Percentiles rank a stretch among this genome's conserved stretches.
phyloP scores from a whole-genome alignment of 2,329 filamentous ascomycete genomes.

The Coniochaeta ligniaria region DNA sequence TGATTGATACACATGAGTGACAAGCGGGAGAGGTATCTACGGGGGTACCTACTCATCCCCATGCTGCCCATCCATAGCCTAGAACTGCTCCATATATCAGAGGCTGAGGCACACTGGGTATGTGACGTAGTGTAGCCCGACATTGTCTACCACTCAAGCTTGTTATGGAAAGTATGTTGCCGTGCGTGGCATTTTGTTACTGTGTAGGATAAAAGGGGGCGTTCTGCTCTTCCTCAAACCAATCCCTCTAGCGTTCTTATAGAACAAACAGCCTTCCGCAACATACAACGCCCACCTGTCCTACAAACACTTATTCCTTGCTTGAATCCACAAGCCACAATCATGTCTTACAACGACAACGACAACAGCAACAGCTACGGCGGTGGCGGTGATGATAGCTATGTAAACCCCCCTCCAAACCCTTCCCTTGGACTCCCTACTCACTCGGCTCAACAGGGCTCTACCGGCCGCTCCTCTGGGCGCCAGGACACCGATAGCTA shows the following conservation, averaged over 20 bases:
- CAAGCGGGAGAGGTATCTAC: background rate
- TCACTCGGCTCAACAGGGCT: constrained; percentile 6
- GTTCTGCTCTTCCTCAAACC: background rate
- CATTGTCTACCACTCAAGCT: background rate
- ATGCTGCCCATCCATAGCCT: background rate
- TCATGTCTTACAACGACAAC: constrained; percentile 41
- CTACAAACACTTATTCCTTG: constrained; percentile 2
- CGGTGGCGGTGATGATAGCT: constrained; percentile 3
- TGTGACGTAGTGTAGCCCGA: background rate
- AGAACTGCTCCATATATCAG: background rate
- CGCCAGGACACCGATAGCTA: constrained; percentile 11
- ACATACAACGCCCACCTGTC: background rate
- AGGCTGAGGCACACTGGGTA: background rate
- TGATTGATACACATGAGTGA: background rate
- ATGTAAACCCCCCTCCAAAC: constrained; percentile 9
- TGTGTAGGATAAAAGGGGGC: background rate
- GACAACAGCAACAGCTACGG: constrained; percentile 23
- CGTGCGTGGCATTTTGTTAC: background rate
- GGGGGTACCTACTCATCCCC: background rate
- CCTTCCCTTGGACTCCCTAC: constrained; percentile 7
- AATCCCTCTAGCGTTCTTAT: background rate
- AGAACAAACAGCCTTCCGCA: background rate
- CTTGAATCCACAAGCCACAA: constrained; percentile 5
- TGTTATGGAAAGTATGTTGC: background rate
- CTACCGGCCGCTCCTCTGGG: background rate